Base-by-base conservation (phyloP, 1,284 basidiomycete species). In the Leucoagaricus sp. region DNA sequence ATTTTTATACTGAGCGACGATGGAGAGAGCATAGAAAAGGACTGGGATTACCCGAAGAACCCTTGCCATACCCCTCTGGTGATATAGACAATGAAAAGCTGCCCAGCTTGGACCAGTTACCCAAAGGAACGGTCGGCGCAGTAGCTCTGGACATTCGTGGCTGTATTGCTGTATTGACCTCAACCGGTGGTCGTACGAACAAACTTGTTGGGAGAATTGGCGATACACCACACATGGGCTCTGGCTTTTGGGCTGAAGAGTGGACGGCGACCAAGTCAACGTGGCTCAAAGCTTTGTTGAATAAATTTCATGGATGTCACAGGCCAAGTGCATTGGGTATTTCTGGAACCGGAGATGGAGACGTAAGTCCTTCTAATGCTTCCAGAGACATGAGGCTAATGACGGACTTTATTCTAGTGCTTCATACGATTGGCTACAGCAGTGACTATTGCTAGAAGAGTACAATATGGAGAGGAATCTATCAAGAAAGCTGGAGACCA, bases 271-370 rank as follows among this genome's bases (percentile, higher is more conserved):
- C 44, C 5, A 28, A 23, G 12, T 7, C 41, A 9, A 45, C 49
- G 10, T 50, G 55, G 49, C 21, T 50, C 25, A 41, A 47, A 21
- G 26, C 17, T 15, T 23, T 57, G 17, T 13, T 57, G 12, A 36
- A 57, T 44, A 51, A 28, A 19, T 9, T 57, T 2, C 74, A 23
- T 41, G 40, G 40, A 21, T 7, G 73, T 59, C 59, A 65, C 9
- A 63, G 60, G 5, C 70, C 64, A 17, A 67, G 68, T n/a, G 87
- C 84, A 1, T 73, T 94, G n/a, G 91, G 88, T 0, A 73, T 93
- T 23, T 91, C 88, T 36, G 89, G 91, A 0, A 94, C 92, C 12
- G 91, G 91, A 2, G 85, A 93, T 64, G 92, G 91, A 56, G 91
- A 94, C 72, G 89, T 91, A 63, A 61, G 76, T 72, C 15, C 26